These are phyloP conservation scores for Triticum dicoccoides DNA, from an alignment of 176 grass and related monocot species.

Conservation along the genomic window DNA sequence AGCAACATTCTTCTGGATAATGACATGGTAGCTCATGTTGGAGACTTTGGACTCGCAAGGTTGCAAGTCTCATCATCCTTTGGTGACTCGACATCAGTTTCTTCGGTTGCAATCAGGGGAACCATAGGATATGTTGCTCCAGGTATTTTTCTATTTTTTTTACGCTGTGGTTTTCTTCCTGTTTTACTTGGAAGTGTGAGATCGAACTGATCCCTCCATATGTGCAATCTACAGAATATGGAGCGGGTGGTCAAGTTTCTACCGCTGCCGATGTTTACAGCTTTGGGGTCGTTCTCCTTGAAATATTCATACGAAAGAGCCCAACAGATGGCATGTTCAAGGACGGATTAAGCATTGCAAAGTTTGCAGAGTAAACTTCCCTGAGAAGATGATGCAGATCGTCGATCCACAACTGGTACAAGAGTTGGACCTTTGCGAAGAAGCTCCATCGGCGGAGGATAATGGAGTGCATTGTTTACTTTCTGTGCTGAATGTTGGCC, in stretches of 20 bases:
- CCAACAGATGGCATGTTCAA: neutral
- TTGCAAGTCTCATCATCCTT: neutral
- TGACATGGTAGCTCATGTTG: constrained; percentile 29
- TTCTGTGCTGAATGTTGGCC: neutral
- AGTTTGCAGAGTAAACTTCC: neutral
- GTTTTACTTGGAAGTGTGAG: too few relatives aligned
- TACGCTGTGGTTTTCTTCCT: too few relatives aligned
- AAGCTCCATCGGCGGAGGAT: neutral
- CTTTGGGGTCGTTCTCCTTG: too few relatives aligned
- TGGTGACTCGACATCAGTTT: neutral
- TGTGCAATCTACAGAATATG: too few relatives aligned
- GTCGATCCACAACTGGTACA: neutral
- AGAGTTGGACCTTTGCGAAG: neutral
- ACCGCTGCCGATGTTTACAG: too few relatives aligned
- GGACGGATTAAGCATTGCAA: neutral
- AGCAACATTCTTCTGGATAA: constrained; percentile 29
- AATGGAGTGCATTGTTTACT: neutral
- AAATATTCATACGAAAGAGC: too few relatives aligned
- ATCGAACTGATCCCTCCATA: too few relatives aligned
- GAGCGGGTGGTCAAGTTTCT: too few relatives aligned
- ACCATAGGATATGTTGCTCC: constrained; percentile 42
- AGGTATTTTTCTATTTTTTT: constrained; percentile 14
- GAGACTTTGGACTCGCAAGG: constrained; percentile 21
- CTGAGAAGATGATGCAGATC: neutral
- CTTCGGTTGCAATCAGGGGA: neutral